Evolutionary conservation across 805 yeast species (phyloP).

Genomic region (Zygosaccharomyces bisporus): DNA sequence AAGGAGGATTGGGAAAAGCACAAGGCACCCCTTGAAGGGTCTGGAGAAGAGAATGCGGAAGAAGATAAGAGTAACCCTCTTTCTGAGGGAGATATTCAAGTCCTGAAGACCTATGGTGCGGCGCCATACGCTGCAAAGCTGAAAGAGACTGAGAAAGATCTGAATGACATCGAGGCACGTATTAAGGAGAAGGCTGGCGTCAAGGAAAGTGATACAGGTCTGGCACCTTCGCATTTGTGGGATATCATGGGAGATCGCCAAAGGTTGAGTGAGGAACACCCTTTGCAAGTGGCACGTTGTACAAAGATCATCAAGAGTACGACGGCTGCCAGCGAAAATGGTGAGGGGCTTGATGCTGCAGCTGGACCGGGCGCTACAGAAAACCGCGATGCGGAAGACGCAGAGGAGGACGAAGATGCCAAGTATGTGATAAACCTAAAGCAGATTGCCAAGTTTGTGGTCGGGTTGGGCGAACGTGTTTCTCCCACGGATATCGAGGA

Average conservation of each 20-base stretch:
- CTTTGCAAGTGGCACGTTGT: conserved; percentile 97
- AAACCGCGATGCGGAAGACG: conserved; percentile 24
- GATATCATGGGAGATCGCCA: conserved; percentile 95
- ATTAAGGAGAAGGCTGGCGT: conserved; percentile 94
- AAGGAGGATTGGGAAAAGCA: conserved; percentile 99
- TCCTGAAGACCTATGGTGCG: conserved; percentile 92
- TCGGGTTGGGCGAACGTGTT: conserved; percentile 92
- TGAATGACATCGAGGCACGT: conserved; percentile 75
- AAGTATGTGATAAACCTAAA: conserved; percentile 95
- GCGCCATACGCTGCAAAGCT: conserved; percentile 88
- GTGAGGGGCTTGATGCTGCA: conserved; percentile 19
- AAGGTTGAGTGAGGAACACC: conserved; percentile 89
- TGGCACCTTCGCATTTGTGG: conserved; percentile 96
- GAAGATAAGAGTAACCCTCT: conserved; percentile 81
- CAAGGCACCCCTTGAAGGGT: conserved; percentile 72
- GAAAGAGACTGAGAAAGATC: conserved; percentile 80
- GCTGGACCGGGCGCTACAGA: conserved; percentile 21
- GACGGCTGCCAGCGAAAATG: conserved; percentile 35
- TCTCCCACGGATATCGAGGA: conserved; percentile 99
- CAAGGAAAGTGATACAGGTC: conserved; percentile 96
- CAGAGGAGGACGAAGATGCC: conserved; percentile 75
- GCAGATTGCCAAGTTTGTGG: conserved; percentile 97
- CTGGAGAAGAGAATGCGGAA: conserved; percentile 48
- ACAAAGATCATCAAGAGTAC: conserved; percentile 85
- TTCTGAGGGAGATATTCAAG: conserved; percentile 96